phyloP scores from a whole-genome alignment of 441 rosid genomes.

The Adansonia rubrostipa region DNA sequence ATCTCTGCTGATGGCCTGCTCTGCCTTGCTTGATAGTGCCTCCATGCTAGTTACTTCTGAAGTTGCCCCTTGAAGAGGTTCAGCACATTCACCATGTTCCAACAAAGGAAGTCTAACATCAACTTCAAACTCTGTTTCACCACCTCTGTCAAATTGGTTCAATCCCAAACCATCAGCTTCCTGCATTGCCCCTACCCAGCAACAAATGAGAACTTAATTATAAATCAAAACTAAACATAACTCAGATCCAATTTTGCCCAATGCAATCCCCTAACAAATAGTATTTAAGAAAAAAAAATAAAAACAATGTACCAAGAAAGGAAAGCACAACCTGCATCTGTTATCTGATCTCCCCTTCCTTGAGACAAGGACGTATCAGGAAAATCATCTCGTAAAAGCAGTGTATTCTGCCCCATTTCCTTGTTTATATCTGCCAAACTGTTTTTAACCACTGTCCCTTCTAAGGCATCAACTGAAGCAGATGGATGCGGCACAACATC shows the following conservation, averaged over 20 bases:
- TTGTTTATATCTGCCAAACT: conserved; percentile 37
- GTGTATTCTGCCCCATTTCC: conserved; percentile 43
- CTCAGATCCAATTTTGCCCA: conserved; percentile 30
- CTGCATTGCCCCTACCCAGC: conserved; percentile 98
- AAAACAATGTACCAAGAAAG: conserved; percentile 41
- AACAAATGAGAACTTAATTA: conserved; percentile 82
- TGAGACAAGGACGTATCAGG: conserved; percentile 54
- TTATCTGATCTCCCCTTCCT: conserved; percentile 78
- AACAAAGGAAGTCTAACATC: conserved; percentile 30
- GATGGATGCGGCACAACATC: conserved; percentile 31
- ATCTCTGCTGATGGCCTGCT: conserved; percentile 38
- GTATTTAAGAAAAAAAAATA: conserved; percentile 5
- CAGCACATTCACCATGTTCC: conserved; percentile 33
- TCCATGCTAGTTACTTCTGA: conserved; percentile 32
- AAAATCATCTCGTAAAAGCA: conserved; percentile 43
- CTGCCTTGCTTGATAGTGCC: conserved; percentile 40
- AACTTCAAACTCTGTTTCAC: conserved; percentile 39
- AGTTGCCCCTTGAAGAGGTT: conserved; percentile 38
- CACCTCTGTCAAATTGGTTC: conserved; percentile 44
- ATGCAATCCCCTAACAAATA: conserved; percentile 29
- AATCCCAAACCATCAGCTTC: conserved; percentile 67
- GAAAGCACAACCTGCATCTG: conserved; percentile 87
- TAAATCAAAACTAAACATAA: conserved; percentile 46
- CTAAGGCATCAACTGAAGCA: conserved; percentile 31
- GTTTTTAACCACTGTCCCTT: conserved; percentile 37